phyloP scores from a whole-genome alignment of 164 flowering plant species.

The Echeveria elegans region DNA sequence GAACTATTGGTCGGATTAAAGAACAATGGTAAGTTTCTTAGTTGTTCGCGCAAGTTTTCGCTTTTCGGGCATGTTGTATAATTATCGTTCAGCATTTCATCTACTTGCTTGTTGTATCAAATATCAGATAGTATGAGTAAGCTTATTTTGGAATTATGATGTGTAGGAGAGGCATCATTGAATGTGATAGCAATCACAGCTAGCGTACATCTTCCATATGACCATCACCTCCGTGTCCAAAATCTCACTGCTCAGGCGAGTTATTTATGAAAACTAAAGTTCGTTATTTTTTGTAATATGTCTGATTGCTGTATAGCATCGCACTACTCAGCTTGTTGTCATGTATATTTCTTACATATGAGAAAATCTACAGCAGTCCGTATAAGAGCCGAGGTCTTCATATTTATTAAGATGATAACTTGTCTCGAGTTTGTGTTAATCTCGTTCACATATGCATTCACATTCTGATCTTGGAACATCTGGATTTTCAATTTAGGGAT shows the following conservation, averaged over 20 bases:
- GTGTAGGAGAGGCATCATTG: conserved; percentile 56
- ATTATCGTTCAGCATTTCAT: not conserved
- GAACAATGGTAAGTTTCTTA: conserved; percentile 55
- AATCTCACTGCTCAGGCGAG: conserved; percentile 80
- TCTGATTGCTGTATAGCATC: not conserved
- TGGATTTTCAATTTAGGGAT: conserved; percentile 32
- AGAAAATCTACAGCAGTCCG: too few relatives aligned
- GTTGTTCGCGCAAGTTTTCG: too few relatives aligned
- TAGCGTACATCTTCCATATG: conserved; percentile 77
- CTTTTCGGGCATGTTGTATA: not conserved
- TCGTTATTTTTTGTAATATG: not conserved
- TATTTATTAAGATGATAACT: too few relatives aligned
- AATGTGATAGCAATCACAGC: conserved; percentile 70
- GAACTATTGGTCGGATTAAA: conserved; percentile 81
- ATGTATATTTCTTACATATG: not conserved
- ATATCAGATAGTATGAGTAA: too few relatives aligned
- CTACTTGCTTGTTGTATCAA: not conserved
- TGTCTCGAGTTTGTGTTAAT: not conserved
- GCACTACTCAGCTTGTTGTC: not conserved
- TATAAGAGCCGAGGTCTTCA: too few relatives aligned
- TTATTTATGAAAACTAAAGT: not conserved
- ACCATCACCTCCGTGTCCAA: conserved; percentile 62
- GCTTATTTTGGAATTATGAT: not conserved
- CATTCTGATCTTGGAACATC: not conserved
- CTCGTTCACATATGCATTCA: not conserved